phyloP scores from a whole-genome alignment of 1,139 yeast genomes.

The Yarrowia galli region DNA sequence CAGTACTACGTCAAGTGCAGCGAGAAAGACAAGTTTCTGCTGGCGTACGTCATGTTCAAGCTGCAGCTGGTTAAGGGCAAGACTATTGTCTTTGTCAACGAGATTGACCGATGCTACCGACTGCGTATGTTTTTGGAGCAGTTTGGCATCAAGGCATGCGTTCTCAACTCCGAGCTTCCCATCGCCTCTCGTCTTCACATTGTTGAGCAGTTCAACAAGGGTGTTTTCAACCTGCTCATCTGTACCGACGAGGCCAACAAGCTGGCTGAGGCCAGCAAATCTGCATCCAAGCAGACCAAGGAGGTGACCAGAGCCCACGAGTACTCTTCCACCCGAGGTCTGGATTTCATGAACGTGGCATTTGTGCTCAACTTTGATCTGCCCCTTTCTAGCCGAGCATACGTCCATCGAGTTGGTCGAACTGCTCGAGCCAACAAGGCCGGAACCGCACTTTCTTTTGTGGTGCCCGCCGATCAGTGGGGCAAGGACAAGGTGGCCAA shows the following conservation, averaged over 20 bases:
- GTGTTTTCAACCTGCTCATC: constrained; percentile 82
- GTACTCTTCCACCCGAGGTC: constrained; percentile 96
- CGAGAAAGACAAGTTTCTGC: constrained; percentile 89
- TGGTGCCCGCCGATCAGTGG: constrained; percentile 80
- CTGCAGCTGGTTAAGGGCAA: constrained; percentile 89
- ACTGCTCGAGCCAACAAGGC: constrained; percentile 97
- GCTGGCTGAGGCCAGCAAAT: constrained; percentile 57
- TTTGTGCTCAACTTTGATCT: constrained; percentile 95
- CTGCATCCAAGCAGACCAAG: constrained; percentile 40
- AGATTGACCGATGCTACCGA: constrained; percentile 94
- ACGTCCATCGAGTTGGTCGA: constrained; percentile 94
- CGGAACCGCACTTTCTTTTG: constrained; percentile 94
- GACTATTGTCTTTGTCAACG: constrained; percentile 87
- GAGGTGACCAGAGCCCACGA: constrained; percentile 54
- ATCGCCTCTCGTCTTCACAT: constrained; percentile 91
- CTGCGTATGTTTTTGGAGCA: constrained; percentile 90
- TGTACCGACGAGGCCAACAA: constrained; percentile 90
- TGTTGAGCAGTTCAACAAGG: constrained; percentile 93
- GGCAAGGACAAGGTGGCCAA: constrained; percentile 89
- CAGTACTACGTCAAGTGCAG: constrained; percentile 88
- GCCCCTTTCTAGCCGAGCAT: constrained; percentile 88
- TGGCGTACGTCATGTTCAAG: constrained; percentile 91
- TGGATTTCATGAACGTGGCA: constrained; percentile 94
- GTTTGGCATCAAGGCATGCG: constrained; percentile 89
- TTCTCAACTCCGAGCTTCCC: constrained; percentile 91